A percentile compares a stretch with the other conserved stretches of the same genome.
Conservation (phyloP, 2,329 filamentous ascomycete species). For the Pleomassaria siparia region DNA sequence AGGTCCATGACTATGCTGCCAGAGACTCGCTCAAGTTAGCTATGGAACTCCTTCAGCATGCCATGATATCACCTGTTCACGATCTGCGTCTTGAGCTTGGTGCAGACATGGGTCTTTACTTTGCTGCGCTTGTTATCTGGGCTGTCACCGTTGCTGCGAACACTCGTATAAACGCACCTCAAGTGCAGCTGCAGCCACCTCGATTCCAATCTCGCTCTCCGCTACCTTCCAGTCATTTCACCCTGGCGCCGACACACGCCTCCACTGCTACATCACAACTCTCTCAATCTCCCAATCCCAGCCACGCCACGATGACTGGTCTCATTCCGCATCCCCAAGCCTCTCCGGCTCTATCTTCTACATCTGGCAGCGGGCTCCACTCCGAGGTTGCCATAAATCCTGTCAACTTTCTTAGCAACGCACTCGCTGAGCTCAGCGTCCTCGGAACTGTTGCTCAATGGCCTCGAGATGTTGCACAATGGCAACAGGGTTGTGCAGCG, state of each 20-base stretch:
- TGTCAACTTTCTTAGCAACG: slow-evolving; percentile 28
- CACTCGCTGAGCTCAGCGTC: slow-evolving; percentile 18
- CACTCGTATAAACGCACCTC: slow-evolving; percentile 16
- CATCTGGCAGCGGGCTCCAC: slow-evolving; percentile 19
- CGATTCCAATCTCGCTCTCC: slow-evolving; percentile 23
- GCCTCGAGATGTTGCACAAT: slow-evolving; percentile 22
- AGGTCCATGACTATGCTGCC: slow-evolving; percentile 13
- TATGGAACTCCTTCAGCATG: slow-evolving; percentile 29
- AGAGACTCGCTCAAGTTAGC: slow-evolving; percentile 31
- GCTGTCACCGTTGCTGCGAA: slow-evolving; percentile 31
- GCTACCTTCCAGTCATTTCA: slow-evolving; percentile 10
- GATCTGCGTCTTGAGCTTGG: slow-evolving; percentile 26
- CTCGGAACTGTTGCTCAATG: slow-evolving; percentile 16
- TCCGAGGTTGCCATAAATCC: slow-evolving; percentile 23
- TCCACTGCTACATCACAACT: slow-evolving; percentile 7
- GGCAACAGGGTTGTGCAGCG: slow-evolving; percentile 32
- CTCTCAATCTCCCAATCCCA: slow-evolving; percentile 12
- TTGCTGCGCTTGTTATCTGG: slow-evolving; percentile 40
- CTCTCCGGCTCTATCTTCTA: slow-evolving; percentile 19
- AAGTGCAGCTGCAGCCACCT: slow-evolving; percentile 7
- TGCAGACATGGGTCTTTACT: slow-evolving; percentile 39
- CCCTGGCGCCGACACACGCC: slow-evolving; percentile 8
- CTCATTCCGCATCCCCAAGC: slow-evolving; percentile 12
- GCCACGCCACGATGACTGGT: slow-evolving; percentile 14
- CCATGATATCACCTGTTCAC: slow-evolving; percentile 20